Evolutionary conservation across 768 basidiomycete species (phyloP), one percentile per base, ranked within the genome.

Genomic region (Leccinum boreale): DNA sequence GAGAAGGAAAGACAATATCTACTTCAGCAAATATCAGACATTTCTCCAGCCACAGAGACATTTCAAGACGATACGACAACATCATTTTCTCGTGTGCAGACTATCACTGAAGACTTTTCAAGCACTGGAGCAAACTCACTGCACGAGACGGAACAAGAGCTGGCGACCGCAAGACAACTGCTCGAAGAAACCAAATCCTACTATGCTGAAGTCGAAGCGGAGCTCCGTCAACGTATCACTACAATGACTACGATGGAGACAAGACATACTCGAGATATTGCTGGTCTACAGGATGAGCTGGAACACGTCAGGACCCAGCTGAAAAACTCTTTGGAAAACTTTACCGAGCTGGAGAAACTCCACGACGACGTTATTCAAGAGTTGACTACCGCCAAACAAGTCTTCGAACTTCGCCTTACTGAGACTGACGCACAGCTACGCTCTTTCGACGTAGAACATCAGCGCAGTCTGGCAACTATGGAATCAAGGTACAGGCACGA

Each of bases 131-230:
- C 35, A 19, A 62, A 65, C 17, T 78, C 67, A 39, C 69, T 82
- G n/a, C 64, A 69, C 9, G 68, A 74, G 29, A 72, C 67, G 29
- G 68, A 67, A 42, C 67, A 65, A 47, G 68, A 76, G 19, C 58
- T 82, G 29, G 69, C 73, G 39, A 68, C 74, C 33, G 66, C 77
- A 11, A 73, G 69, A 57, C 67, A 67, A 14, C 66, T 68, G 8
- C 67, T 75, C 44, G 65, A 70, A 31, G 73, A 75, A 9, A 65
- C 69, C n/a, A 69, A 71, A 52, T 67, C 60, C n/a, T 63, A 75
- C 19, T 73, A 78, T 54, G 63, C 72, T 5, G 70, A 68, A 46
- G 64, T 66, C 6, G 60, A 79, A 24, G 67, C 70, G 23, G 36
- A 67, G 55, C 72, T 58, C 70, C 68, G 55, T 54, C 75, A 52